phyloP scores from a whole-genome alignment of 345 rosid genomes.

The Pistacia vera region DNA sequence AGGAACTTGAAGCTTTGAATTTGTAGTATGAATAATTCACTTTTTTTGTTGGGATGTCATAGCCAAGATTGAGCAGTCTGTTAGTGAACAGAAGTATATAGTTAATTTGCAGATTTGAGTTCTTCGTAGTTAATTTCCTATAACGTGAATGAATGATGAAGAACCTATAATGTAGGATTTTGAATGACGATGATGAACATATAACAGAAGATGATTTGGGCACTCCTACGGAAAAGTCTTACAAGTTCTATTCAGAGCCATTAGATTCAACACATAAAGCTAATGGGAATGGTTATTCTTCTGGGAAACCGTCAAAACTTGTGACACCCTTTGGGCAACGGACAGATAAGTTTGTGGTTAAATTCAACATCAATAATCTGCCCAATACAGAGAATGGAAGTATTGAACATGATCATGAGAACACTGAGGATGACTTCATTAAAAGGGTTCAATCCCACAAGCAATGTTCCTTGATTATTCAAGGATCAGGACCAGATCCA shows the following conservation, averaged over 20 bases:
- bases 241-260: conserved; percentile 38
- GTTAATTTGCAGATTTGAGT: conserved; percentile 2
- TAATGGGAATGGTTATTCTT: conserved; percentile 58
- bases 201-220: conserved; percentile 45
- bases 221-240: conserved; percentile 65
- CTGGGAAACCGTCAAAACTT: conserved; percentile 54
- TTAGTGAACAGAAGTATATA: background rate
- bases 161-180: conserved; percentile 46
- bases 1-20: background rate
- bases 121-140: background rate
- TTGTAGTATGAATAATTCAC: background rate
- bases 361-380: conserved; percentile 54
- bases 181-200: conserved; percentile 61
- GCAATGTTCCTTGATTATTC: conserved; percentile 62
- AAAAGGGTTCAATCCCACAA: conserved; percentile 62
- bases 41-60: background rate
- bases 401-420: conserved; percentile 32
- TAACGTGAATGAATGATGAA: background rate
- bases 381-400: conserved; percentile 39
- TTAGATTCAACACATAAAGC: conserved; percentile 44
- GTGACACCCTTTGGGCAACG: conserved; percentile 85
- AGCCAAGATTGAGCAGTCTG: background rate
- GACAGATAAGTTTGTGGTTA: conserved; percentile 64
- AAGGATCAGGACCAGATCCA: conserved; percentile 63
- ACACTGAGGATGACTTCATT: conserved; percentile 69